Evolutionary conservation across 768 basidiomycete species (phyloP), one percentile per base, ranked within the genome.

Genomic region (Tulasnella sp.): DNA sequence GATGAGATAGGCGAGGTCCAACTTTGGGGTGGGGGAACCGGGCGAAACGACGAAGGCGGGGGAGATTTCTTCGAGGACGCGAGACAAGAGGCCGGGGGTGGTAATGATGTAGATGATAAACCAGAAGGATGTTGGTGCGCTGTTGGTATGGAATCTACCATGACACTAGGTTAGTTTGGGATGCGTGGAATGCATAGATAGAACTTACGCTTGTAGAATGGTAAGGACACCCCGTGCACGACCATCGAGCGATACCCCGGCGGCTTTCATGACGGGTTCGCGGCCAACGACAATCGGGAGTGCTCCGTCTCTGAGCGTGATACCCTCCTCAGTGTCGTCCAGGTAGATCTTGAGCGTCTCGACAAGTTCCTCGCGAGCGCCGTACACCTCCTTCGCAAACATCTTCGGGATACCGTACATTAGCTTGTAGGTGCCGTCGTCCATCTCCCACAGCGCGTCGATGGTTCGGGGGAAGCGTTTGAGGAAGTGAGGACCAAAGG

Each of bases 361-460:
- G 27, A 55, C 52, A 39, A 40, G 41, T 25, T 55, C 52, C 19
- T 55, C 52, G 19, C 52, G 23, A 6, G 52, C 52, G 36, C n/a
- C 8, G 52, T 40, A 55, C 9, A 35, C 41, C 19, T 55, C 41
- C 25, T 55, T 55, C 4, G 39, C 52, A 23, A 54, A 42, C 36
- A 54, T 40, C 35, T 39, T 23, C 32, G 52, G 52, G 19, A 54
- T 40, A 23, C 39, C 39, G 34, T 54, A 54, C 36, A 54, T 39
- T 19, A 54, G 35, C 52, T 54, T 54, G 36, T 42, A 54, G 34
- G 52, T 54, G 17, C 36, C 52, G 14, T 54, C 52, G 40, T 54
- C 36, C 32, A 34, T 17, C 51, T 53, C 36, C 51, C 51, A 53
- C 11, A 36, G 36, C 9, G 51, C 51, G 29, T 53, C 51, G 21